Evolutionary conservation across 2,329 filamentous ascomycete species (phyloP), one percentile per base, ranked within the genome.

Genomic region (Nemania sp.): DNA sequence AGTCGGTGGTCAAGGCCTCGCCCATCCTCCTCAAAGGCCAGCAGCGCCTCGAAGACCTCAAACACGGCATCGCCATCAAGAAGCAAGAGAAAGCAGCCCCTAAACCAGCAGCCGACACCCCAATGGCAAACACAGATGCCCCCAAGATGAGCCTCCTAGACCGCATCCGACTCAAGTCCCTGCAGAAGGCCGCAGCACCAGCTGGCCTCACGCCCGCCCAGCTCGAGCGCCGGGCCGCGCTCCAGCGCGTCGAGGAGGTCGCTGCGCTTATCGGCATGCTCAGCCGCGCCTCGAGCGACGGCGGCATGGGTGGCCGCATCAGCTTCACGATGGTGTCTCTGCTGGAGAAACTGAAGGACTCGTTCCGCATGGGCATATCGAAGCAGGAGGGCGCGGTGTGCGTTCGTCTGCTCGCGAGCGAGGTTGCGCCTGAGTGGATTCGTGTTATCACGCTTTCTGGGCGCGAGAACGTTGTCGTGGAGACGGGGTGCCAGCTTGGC

Each of bases 151-250:
- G 88, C 61, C 87, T 97, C 26, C 84, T 96, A 65, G 92, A 94
- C 78, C 90, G 92, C 56, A 87, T 97, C 70, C 90, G 91, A 70
- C 84, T 86, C 62, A 95, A 95, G 82, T 88, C 92, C 72, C 79
- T 85, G 72, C 83, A 87, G 77, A 77, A 86, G 77, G 76, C 83
- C 72, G 68, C 85, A 72, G 59, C 80, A 67, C 65, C 83, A 66
- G 72, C 78, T 0, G 86, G 85, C 0, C 83, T 86, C 0, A 81
- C 86, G 0, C 82, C 85, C 24, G 85, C 83, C 20, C 85, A 89
- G 72, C 80, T 92, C 2, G 82, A 87, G 69, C 89, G 90, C 13
- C 86, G 84, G 15, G 87, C 88, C 3, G 92, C 92, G 0, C 82
- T 93, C 26, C 88, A 91, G 73, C 87, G 91, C 10, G 87, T 89